These are phyloP conservation scores for Curvularia eragrostidis DNA, from an alignment of 2,329 filamentous ascomycete genomes.

Conservation along the genomic window DNA sequence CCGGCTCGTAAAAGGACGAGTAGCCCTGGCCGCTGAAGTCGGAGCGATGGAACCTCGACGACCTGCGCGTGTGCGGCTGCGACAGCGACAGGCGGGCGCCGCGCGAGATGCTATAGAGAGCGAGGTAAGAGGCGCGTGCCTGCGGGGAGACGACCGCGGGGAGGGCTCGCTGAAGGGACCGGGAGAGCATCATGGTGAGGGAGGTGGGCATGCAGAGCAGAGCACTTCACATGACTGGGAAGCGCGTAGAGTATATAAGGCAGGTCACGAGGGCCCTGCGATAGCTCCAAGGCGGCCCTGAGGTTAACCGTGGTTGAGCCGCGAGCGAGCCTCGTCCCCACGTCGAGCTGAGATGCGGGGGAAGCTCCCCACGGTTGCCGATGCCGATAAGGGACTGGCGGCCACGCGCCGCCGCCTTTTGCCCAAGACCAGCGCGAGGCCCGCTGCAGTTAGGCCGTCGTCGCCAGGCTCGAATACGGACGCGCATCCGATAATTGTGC, in stretches of 20 bases:
- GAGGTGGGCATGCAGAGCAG: background rate
- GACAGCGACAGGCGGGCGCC: slow-evolving; percentile 19
- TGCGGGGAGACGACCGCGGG: slow-evolving; percentile 47
- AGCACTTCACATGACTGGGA: slow-evolving; percentile 8
- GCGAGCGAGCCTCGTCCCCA: slow-evolving; percentile 28
- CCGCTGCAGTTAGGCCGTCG: background rate
- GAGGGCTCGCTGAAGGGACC: slow-evolving; percentile 31
- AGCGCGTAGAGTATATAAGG: background rate
- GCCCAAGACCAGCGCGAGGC: background rate
- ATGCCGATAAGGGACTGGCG: slow-evolving; percentile 19
- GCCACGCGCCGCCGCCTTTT: too few relatives aligned
- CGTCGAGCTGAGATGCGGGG: slow-evolving; percentile 32
- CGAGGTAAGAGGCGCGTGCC: slow-evolving; percentile 52
- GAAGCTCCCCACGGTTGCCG: slow-evolving; percentile 15
- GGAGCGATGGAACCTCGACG: slow-evolving; percentile 63
- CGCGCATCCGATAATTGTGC: slow-evolving; percentile 23
- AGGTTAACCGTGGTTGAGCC: slow-evolving; percentile 23
- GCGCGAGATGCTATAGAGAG: slow-evolving; percentile 39
- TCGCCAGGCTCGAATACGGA: background rate
- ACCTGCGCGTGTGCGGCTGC: slow-evolving; percentile 33
- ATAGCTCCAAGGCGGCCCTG: slow-evolving; percentile 10
- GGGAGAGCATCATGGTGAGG: slow-evolving; percentile 33
- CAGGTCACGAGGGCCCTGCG: slow-evolving; percentile 17
- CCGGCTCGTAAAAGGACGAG: slow-evolving; percentile 68
- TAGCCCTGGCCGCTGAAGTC: slow-evolving; percentile 68